phyloP scores from a whole-genome alignment of 2,329 filamentous ascomycete genomes.

The Trichoderma atrobrunneum region DNA sequence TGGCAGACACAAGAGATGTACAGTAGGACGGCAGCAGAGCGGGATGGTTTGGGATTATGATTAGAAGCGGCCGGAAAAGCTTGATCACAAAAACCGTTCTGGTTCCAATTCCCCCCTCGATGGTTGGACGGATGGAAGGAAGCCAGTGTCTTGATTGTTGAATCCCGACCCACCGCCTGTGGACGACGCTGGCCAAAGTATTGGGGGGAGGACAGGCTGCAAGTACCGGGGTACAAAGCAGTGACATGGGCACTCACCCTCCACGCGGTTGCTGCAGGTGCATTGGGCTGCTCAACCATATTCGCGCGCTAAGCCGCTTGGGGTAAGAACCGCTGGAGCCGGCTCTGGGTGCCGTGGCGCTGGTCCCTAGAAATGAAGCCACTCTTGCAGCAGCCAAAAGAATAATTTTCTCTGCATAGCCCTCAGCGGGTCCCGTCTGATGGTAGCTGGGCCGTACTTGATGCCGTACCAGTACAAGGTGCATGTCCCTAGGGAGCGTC shows the following conservation, averaged over 20 bases:
- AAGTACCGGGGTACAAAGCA: conserved; percentile 13
- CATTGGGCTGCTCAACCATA: conserved; percentile 27
- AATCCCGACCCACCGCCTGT: conserved; percentile 36
- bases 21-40: background rate
- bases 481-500: background rate
- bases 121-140: conserved; percentile 26
- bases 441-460: background rate
- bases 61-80: conserved; percentile 20
- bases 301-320: conserved; percentile 21
- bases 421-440: background rate
- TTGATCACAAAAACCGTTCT: background rate
- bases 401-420: conserved; percentile 4
- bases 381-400: background rate
- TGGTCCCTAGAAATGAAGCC: conserved; percentile 13
- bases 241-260: conserved; percentile 5
- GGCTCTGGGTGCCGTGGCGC: conserved; percentile 16
- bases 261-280: conserved; percentile 19
- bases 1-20: conserved; percentile 3
- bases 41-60: conserved; percentile 20
- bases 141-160: conserved; percentile 34
- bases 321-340: conserved; percentile 15
- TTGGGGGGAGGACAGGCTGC: conserved; percentile 31
- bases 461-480: background rate
- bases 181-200: conserved; percentile 31
- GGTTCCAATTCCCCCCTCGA: conserved; percentile 2